A percentile compares a stretch with the other conserved stretches of the same genome.
Conservation (phyloP, 768 basidiomycete species). For the Trametes cubensis region DNA sequence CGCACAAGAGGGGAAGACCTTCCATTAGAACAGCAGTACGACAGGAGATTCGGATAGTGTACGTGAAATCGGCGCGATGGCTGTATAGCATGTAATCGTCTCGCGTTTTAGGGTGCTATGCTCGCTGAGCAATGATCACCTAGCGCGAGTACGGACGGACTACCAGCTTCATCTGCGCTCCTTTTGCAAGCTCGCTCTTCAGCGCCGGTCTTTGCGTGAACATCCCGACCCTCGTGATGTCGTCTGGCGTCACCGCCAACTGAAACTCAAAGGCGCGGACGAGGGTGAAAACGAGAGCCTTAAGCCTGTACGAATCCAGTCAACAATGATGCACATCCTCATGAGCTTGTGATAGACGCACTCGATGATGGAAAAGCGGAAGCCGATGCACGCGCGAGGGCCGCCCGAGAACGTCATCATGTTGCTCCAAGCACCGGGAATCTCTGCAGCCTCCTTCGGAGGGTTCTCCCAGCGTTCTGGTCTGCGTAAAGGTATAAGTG, state of each 20-base stretch:
- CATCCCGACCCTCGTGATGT: constrained; percentile 22
- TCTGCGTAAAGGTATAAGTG: constrained; percentile 33
- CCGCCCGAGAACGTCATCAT: constrained; percentile 65
- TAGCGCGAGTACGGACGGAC: constrained; percentile 14
- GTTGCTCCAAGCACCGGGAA: constrained; percentile 66
- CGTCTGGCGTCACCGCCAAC: constrained; percentile 28
- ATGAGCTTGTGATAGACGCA: constrained; percentile 33
- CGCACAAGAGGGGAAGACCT: constrained; percentile 6
- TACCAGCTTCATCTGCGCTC: constrained; percentile 29
- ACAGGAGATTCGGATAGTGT: too few species aligned
- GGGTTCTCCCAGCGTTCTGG: constrained; percentile 62
- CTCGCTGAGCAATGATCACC: background rate
- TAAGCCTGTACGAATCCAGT: constrained; percentile 25
- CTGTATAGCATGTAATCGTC: too few species aligned
- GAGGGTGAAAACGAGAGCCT: constrained; percentile 36
- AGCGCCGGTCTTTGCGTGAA: constrained; percentile 30
- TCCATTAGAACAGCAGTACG: background rate
- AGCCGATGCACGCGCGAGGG: constrained; percentile 66
- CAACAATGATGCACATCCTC: background rate
- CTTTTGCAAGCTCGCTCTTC: constrained; percentile 18
- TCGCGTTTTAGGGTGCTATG: too few species aligned
- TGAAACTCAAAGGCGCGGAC: constrained; percentile 35
- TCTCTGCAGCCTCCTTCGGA: constrained; percentile 45
- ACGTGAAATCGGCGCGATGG: too few species aligned
- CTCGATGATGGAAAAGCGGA: constrained; percentile 64